Conservation (phyloP, 1,139 yeast genomes). For the Chernovozyma aurita region DNA sequence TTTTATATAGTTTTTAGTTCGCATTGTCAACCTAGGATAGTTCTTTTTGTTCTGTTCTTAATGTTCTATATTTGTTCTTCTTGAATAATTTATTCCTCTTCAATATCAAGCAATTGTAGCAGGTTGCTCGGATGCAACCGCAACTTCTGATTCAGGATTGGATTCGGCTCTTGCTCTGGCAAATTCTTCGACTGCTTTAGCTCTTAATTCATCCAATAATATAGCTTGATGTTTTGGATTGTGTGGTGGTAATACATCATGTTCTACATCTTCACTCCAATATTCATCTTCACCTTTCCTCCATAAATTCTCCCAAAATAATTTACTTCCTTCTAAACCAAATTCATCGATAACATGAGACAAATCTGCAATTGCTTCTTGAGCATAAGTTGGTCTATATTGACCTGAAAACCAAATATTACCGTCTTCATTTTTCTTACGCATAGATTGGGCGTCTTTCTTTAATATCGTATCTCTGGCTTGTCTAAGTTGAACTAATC, state of each 20-base stretch:
- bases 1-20: too few species aligned
- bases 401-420: constrained; percentile 84
- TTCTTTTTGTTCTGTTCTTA: too few species aligned
- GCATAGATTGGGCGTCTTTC: constrained; percentile 60
- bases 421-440: constrained; percentile 73
- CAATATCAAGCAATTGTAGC: background rate
- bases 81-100: too few species aligned
- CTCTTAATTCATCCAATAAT: constrained; percentile 54
- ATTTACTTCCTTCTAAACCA: constrained; percentile 42
- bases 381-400: constrained; percentile 84
- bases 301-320: constrained; percentile 85
- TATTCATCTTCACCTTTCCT: constrained; percentile 70
- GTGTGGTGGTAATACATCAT: constrained; percentile 53
- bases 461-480: constrained; percentile 57
- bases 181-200: constrained; percentile 35
- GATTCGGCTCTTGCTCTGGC: constrained; percentile 17
- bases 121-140: background rate
- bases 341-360: constrained; percentile 66
- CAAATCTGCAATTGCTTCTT: constrained; percentile 89
- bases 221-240: constrained; percentile 65
- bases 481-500: constrained; percentile 67
- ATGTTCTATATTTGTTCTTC: too few species aligned
- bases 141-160: background rate
- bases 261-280: constrained; percentile 60
- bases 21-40: too few species aligned